Conservation (phyloP, 2,329 filamentous ascomycete species). For the Fusarium chlamydosporum region DNA sequence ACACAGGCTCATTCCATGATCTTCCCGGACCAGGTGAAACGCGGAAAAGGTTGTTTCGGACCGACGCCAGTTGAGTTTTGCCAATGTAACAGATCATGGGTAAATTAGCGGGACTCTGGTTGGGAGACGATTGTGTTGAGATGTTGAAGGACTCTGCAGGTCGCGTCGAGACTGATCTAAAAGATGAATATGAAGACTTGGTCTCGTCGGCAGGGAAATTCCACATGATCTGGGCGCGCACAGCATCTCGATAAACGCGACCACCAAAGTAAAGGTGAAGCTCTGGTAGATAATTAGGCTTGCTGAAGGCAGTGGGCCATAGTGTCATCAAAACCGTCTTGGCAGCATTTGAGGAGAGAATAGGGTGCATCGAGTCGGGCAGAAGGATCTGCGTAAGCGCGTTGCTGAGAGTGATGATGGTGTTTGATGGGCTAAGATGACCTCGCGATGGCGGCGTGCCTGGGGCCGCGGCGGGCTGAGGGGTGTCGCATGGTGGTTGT, state of each 20-base stretch:
- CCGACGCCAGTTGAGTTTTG: slow-evolving; percentile 61
- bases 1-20: slow-evolving; percentile 63
- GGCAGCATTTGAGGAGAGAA: slow-evolving; percentile 59
- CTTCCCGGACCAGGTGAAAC: slow-evolving; percentile 59
- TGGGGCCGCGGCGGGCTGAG: slow-evolving; percentile 55
- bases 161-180: slow-evolving; percentile 57
- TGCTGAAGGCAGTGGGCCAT: slow-evolving; percentile 58
- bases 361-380: slow-evolving; percentile 52
- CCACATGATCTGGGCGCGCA: slow-evolving; percentile 67
- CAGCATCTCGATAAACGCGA: slow-evolving; percentile 60
- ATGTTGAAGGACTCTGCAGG: slow-evolving; percentile 52
- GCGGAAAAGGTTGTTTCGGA: slow-evolving; percentile 64
- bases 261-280: slow-evolving; percentile 66
- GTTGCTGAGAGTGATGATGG: slow-evolving; percentile 60
- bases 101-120: slow-evolving; percentile 44
- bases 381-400: slow-evolving; percentile 62
- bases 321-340: slow-evolving; percentile 62
- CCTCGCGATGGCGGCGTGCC: slow-evolving; percentile 56
- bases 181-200: slow-evolving; percentile 52
- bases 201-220: slow-evolving; percentile 53
- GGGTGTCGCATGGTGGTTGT: slow-evolving; percentile 59
- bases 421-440: slow-evolving; percentile 58
- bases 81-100: slow-evolving; percentile 64
- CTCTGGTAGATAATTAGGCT: slow-evolving; percentile 55
- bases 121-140: slow-evolving; percentile 44